phyloP scores from a whole-genome alignment of 192 early-diverging fungal species.

The Coemansia sp. region DNA sequence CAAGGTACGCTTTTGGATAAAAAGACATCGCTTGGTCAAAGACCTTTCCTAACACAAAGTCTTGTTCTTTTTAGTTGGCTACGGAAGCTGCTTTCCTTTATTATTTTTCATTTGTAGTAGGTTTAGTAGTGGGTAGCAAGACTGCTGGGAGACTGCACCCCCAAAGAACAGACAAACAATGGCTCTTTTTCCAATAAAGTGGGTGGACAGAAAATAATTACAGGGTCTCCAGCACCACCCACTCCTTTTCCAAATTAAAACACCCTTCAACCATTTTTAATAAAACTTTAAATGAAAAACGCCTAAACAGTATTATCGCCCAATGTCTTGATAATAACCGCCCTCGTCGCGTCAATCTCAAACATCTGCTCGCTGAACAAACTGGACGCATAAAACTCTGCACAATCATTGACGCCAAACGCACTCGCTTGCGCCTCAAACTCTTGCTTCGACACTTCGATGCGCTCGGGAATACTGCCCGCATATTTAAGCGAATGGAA shows the following conservation, averaged over 20 bases:
- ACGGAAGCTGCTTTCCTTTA: no score
- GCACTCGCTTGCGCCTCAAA: slow-evolving; percentile 61
- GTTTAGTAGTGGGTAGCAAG: no score
- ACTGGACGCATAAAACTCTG: slow-evolving; percentile 56
- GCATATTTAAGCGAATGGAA: slow-evolving; percentile 66
- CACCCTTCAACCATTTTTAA: neutral
- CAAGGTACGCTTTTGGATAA: no score
- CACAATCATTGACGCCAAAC: slow-evolving; percentile 60
- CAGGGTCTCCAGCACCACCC: neutral
- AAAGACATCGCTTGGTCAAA: no score
- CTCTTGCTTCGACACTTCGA: slow-evolving; percentile 61
- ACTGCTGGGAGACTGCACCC: no score
- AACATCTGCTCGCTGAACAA: slow-evolving; percentile 56
- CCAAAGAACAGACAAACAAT: no score
- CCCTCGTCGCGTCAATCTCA: slow-evolving; percentile 20
- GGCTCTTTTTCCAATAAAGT: no score
- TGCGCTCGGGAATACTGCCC: slow-evolving; percentile 56
- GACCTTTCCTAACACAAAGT: no score
- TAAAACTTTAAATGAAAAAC: slow-evolving; percentile 2
- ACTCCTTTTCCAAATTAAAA: neutral
- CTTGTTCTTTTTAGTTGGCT: no score
- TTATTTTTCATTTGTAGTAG: no score
- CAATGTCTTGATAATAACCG: slow-evolving; percentile 45
- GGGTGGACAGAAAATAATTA: neutral
- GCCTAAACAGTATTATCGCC: neutral